Base-by-base conservation (phyloP, 495 filamentous ascomycete genomes). In the Hypoxylon intermedium region DNA sequence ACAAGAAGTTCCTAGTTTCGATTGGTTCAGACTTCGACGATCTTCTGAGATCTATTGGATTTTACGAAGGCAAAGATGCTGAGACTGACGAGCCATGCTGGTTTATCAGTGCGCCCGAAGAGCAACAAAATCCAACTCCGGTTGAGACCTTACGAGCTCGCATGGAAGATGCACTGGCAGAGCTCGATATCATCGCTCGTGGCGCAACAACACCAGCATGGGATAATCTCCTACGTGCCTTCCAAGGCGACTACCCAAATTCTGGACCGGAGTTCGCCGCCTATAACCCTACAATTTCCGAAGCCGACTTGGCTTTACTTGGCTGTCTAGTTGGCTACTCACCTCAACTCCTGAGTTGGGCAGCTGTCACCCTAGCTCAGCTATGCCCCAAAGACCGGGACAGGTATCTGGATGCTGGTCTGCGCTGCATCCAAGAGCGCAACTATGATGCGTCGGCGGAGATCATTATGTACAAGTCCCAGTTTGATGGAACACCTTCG, bases 1-100 rank as follows among this genome's bases (percentile, higher is more conserved):
- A 93, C 72, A 92, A 90, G 70, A 82, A 81, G 12, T 95, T 91
- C 63, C 75, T 83, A 46, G 76, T 86, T 11, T 82, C 85, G 34
- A 89, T 93, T 68, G 89, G 90, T 11, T 73, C 72, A 19, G 78
- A 83, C 13, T 90, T 89, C 67, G 75, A 83, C 52, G 74, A 81
- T 26, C 64, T 93, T 28, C 77, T 93, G 30, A 77, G 78, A 43
- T 85, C 82, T 31, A 70, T 92, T 2, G 87, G 83, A 3, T 93
- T 92, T 63, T 56, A 67, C 9, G 70, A 74, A 26, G 42, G 43
- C 6, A 45, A 28, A 20, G 69, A 74, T 7, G 50, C 64, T 2
- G 65, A 69, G 11, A 65, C 33, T 7, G 53, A 28, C 5, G 68
- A 69, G 18, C 34, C 60, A 18, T 71, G 65, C 15, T 71, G 68